phyloP scores from a whole-genome alignment of 306 rosid species.

The Trichosanthes truncata region DNA sequence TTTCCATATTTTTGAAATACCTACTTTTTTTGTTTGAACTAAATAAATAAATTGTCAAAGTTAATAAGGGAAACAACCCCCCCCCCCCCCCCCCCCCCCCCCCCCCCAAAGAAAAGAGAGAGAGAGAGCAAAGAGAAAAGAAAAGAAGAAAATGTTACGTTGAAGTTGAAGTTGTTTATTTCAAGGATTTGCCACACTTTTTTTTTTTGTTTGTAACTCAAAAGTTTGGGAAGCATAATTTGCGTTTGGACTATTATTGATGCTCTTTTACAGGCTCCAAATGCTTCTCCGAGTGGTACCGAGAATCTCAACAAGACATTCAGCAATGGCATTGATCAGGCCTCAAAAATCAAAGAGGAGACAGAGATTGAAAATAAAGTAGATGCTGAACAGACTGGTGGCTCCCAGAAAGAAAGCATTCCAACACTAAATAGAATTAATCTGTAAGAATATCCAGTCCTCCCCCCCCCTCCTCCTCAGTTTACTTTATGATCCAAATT shows the following conservation, averaged over 20 bases:
- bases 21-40: too few species aligned
- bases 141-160: neutral
- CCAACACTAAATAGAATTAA: constrained; percentile 74
- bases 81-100: too few species aligned
- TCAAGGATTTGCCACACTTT: neutral
- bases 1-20: neutral
- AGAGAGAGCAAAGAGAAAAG: neutral
- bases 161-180: neutral
- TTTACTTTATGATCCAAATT: constrained; percentile 4
- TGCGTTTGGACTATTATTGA: constrained; percentile 2
- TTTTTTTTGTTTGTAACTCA: neutral
- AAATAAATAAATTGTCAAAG: neutral
- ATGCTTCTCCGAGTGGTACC: constrained; percentile 17
- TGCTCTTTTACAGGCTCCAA: constrained; percentile 38
- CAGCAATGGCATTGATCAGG: constrained; percentile 4
- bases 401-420: constrained; percentile 39
- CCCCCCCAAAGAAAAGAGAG: too few species aligned
- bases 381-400: constrained; percentile 25
- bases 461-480: neutral
- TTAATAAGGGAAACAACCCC: too few species aligned
- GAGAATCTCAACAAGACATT: constrained; percentile 17
- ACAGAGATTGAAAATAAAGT: constrained; percentile 22
- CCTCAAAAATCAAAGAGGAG: constrained; percentile 26
- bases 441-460: constrained; percentile 47
- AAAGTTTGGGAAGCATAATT: constrained; percentile 2